A percentile compares a stretch with the other conserved stretches of the same genome.
Conservation (phyloP, 225 moss, liverwort and hornwort genomes). For the Thuidium tamariscinum region DNA sequence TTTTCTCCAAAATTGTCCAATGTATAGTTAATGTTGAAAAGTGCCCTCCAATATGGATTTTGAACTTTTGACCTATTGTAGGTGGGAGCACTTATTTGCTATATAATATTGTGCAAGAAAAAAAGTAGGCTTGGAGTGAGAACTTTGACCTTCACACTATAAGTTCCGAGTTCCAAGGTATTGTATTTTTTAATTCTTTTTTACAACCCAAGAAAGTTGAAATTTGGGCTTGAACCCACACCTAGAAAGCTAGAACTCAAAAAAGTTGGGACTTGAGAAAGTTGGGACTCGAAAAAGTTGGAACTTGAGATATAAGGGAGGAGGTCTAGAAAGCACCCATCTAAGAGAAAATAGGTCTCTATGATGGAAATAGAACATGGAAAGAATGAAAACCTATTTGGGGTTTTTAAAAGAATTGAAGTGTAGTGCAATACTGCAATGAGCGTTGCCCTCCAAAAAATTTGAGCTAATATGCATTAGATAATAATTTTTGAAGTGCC, state of each 20-base stretch:
- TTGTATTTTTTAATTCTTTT: background rate
- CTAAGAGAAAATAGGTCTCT: no score
- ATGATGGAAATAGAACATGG: no score
- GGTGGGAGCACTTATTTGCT: accelerated
- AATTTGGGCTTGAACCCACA: background rate
- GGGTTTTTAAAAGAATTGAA: no score
- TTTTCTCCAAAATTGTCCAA: background rate
- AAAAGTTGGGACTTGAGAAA: background rate
- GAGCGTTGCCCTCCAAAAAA: no score
- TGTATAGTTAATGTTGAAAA: background rate
- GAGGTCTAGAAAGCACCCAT: no score
- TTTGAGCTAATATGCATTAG: no score
- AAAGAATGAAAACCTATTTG: no score
- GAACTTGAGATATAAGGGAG: background rate
- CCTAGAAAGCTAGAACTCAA: no score
- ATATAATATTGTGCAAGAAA: background rate
- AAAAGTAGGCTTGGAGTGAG: accelerated
- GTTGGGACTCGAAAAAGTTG: background rate
- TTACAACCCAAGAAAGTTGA: background rate
- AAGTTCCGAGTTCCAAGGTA: background rate
- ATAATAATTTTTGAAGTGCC: no score
- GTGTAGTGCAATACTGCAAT: no score
- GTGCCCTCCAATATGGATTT: background rate
- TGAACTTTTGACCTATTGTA: background rate
- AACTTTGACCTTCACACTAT: background rate